A percentile compares a stretch with the other conserved stretches of the same genome.
phyloP scores from a whole-genome alignment of 768 basidiomycete genomes.

The Tephrocybe sp. region DNA sequence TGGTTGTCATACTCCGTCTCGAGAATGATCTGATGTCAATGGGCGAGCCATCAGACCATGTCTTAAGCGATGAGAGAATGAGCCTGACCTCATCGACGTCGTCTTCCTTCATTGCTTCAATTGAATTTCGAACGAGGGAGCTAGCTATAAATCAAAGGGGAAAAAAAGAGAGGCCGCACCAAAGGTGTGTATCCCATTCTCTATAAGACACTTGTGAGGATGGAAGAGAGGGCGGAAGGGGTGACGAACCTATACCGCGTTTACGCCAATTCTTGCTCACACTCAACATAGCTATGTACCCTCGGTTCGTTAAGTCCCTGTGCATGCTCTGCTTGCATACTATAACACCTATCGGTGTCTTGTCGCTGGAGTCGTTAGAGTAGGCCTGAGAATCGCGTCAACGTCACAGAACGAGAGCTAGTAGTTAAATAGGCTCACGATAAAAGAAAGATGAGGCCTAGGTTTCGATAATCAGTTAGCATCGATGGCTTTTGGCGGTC shows the following conservation, averaged over 20 bases:
- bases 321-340: conserved; percentile 98
- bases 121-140: conserved; percentile 77
- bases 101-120: conserved; percentile 79
- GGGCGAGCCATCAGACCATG: conserved; percentile 1
- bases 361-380: conserved; percentile 39
- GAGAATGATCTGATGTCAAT: conserved; percentile 70
- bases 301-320: conserved; percentile 70
- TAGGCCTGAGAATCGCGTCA: conserved; percentile 48
- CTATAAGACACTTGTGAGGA: conserved; percentile 48
- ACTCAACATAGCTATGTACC: conserved; percentile 98
- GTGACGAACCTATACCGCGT: conserved; percentile 83
- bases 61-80: not conserved
- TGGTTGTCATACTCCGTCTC: conserved; percentile 96
- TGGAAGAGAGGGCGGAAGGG: conserved; percentile 31
- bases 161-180: conserved; percentile 44
- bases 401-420: not conserved
- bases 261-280: conserved; percentile 84
- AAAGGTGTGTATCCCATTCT: conserved; percentile 45
- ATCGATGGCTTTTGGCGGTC: conserved; percentile 21
- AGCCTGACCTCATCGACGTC: conserved; percentile 83
- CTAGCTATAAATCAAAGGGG: conserved; percentile 62
- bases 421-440: conserved; percentile 42
- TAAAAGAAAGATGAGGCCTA: conserved; percentile 89
- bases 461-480: conserved; percentile 15
- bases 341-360: conserved; percentile 83